Percentiles rank a stretch among this genome's conserved stretches.
Evolutionary conservation across 371 early-diverging fungal species (phyloP).

Genomic region (Entomophthora muscae): DNA sequence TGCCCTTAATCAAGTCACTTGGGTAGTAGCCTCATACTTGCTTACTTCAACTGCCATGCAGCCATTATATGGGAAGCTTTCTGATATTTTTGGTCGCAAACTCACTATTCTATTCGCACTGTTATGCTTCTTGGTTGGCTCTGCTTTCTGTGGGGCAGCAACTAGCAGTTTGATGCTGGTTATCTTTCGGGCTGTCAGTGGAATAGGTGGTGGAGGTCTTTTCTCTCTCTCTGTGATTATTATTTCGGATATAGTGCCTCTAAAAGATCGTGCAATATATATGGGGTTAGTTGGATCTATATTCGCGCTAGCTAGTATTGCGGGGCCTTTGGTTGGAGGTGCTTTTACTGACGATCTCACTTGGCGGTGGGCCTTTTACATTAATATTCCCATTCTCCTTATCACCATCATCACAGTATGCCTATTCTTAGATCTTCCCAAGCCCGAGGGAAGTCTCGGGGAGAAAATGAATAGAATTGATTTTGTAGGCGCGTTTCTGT

Average conservation of each 20-base stretch:
- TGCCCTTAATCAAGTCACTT: conserved; percentile 31
- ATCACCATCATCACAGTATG: conserved; percentile 14
- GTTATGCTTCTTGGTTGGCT: conserved; percentile 36
- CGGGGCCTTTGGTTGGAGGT: conserved; percentile 29
- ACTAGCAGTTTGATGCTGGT: conserved; percentile 43
- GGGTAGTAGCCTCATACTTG: conserved; percentile 41
- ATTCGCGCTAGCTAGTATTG: conserved; percentile 21
- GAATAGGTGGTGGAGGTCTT: conserved; percentile 45
- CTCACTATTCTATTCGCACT: conserved; percentile 34
- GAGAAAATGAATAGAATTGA: conserved; percentile 16
- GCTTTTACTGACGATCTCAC: conserved; percentile 20
- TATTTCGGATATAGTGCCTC: conserved; percentile 13
- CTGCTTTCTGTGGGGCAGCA: conserved; percentile 41
- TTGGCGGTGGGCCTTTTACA: conserved; percentile 30
- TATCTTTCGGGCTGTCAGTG: conserved; percentile 42
- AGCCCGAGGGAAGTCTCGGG: conserved; percentile 15
- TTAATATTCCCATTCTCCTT: conserved; percentile 16
- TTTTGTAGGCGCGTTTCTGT: conserved; percentile 14
- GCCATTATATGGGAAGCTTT: conserved; percentile 38
- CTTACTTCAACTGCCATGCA: conserved; percentile 29
- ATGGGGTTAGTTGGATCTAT: conserved; percentile 8
- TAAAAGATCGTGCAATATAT: neutral
- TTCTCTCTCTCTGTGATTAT: conserved; percentile 27
- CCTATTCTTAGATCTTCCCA: conserved; percentile 16
- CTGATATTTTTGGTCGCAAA: conserved; percentile 50